phyloP scores from a whole-genome alignment of 1,284 basidiomycete genomes.

The Cryptococcus amylolentus region DNA sequence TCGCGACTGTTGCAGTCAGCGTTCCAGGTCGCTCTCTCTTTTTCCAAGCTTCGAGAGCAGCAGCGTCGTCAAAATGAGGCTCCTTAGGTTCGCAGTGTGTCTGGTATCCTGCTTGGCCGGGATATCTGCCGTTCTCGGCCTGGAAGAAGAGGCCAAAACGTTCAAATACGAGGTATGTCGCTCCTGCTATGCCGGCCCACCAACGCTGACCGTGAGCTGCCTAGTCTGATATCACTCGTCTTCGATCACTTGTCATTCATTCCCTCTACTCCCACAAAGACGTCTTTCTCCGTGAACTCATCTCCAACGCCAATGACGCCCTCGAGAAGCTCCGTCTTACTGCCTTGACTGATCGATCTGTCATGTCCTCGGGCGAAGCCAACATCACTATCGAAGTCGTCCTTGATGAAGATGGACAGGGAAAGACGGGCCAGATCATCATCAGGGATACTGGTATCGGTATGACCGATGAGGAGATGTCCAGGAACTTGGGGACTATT shows the following conservation, averaged over 20 bases:
- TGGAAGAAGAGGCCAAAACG: constrained; percentile 53
- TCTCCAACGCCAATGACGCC: constrained; percentile 93
- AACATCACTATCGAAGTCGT: constrained; percentile 83
- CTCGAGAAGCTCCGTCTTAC: constrained; percentile 85
- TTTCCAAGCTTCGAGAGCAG: too few species aligned
- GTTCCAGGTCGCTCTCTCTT: too few species aligned
- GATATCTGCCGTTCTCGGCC: constrained; percentile 57
- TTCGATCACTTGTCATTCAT: constrained; percentile 88
- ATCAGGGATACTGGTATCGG: constrained; percentile 90
- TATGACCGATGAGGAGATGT: constrained; percentile 82
- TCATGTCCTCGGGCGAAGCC: constrained; percentile 58
- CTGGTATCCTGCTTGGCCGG: constrained; percentile 52
- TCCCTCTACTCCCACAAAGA: constrained; percentile 60
- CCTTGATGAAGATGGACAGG: constrained; percentile 59
- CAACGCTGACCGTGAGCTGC: not conserved
- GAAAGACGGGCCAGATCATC: constrained; percentile 65
- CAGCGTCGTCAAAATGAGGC: constrained; percentile 18
- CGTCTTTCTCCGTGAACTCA: constrained; percentile 85
- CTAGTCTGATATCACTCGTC: constrained; percentile 84
- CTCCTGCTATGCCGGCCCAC: not conserved
- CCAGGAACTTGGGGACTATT: constrained; percentile 69
- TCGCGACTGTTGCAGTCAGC: too few species aligned
- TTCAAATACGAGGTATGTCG: constrained; percentile 67
- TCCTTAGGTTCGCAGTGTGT: constrained; percentile 17
- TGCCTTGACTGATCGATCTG: constrained; percentile 70